Evolutionary conservation across 305 asterid genomes (phyloP), one percentile per base, ranked within the genome.

Genomic region (Withania somnifera): DNA sequence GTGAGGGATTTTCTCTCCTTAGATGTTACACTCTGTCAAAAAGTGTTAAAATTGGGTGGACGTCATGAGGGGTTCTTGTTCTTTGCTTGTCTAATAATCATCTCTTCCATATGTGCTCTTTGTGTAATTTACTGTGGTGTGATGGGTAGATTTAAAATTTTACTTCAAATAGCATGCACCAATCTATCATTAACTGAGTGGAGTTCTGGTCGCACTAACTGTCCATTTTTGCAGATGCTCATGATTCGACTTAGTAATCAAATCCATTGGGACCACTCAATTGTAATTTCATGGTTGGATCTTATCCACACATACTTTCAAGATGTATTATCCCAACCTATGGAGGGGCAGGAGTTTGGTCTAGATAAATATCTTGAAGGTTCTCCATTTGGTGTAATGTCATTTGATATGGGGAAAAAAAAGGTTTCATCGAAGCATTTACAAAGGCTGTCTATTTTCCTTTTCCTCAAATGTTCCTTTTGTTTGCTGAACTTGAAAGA

Each of bases 391-490:
- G 84, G 89, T 88, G 85, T 89, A 20, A 86, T 90, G 84, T 52
- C 81, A 50, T 81, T 22, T 78, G 87, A 86, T 85, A 84, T 83
- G 6, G 88, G 84, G 78, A 89, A 86, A 82, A 89, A 81, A 71
- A 81, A 54, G 20, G 83, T 83, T 22, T 80, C 88, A 30, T 83
- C 89, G 58, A 83, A 82, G 84, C 97, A 94, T 86, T 82, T 93
- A 82, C 98, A 91, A 80, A 89, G 99, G 87, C 90, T 90, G 80
- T 77, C 90, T 34, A 84, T 91, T 86, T 91, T 93, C 84, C 88
- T 97, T 83, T 92, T 92, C 90, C 85, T 97, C 63, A 91, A 89
- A 88, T 91, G 92, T 85, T 88, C 95, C 66, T 84, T 91, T 67
- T 87, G 84, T 83, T 86, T 90, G 88, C 76, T 85, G 85, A 82